Evolutionary conservation across 2,329 filamentous ascomycete species (phyloP), one percentile per base, ranked within the genome.

Genomic region (Setomelanomma holmii): DNA sequence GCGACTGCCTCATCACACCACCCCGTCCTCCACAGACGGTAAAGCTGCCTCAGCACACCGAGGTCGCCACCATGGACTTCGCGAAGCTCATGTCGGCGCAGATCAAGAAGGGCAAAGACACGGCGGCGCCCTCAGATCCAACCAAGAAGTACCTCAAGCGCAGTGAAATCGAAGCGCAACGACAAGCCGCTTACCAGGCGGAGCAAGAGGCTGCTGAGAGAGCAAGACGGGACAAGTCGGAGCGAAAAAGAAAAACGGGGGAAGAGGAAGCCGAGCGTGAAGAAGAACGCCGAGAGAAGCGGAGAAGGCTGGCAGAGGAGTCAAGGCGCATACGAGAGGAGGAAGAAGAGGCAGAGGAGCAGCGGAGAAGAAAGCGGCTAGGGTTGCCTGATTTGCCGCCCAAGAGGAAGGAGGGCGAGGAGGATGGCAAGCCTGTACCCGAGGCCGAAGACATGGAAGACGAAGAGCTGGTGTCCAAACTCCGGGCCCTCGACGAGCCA

Each of bases 11-110:
- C 34, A 36, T 16, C 36, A 21, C 12, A 4, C 11, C 20, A 1
- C 39, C 27, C 27, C 21, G 16, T 16, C 39, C 14, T 43, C 35
- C 14, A 23, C 17, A 38, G n/a, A n/a, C n/a, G n/a, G n/a, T n/a
- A n/a, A 8, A 11, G 12, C 2, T 44, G 12, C 12, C 22, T 20
- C 14, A 24, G 5, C 8, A 23, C 34, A 14, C 1, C 20, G 21
- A 43, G 16, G 11, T 22, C 41, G 41, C 43, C 56, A 58, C 56
- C 62, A 99, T 99, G 95, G 93, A 99, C 76, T 99, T 99, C 80
- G 92, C 92, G 55, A 86, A 91, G 30, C 80, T 99, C 41, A 96
- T 99, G 91, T 87, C 90, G 68, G 89, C 91, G 71, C 92, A 96
- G 76, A 95, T 99, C 68, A 86, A 90, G 67, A 96, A 95, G 75